Percentiles rank a stretch among this genome's conserved stretches.
phyloP scores from a whole-genome alignment of 2,329 filamentous ascomycete species.

The Rhinocladiella mackenziei region DNA sequence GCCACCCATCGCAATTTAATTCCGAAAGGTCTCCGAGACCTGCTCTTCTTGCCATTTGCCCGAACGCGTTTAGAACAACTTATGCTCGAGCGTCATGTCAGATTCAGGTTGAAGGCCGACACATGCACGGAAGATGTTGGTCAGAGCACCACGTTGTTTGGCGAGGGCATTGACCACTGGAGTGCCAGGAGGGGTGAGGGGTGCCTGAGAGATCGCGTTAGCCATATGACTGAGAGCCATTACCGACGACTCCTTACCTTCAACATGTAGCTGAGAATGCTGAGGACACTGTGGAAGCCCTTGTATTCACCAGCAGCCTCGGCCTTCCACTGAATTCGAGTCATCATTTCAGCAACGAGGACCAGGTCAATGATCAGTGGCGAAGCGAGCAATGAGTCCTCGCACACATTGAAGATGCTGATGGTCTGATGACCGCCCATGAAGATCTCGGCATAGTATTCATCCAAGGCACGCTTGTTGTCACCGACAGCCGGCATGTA shows the following conservation, averaged over 20 bases:
- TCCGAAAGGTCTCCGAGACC: conserved; percentile 11
- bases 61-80: conserved; percentile 60
- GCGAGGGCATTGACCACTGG: conserved; percentile 92
- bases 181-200: conserved; percentile 86
- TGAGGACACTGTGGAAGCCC: conserved; percentile 94
- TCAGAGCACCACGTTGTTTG: conserved; percentile 91
- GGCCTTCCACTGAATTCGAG: conserved; percentile 86
- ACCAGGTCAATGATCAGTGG: conserved; percentile 97
- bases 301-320: conserved; percentile 65
- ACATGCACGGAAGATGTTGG: conserved; percentile 98
- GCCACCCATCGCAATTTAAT: conserved; percentile 20
- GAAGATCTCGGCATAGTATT: conserved; percentile 99
- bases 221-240: neutral
- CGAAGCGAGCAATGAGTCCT: conserved; percentile 93
- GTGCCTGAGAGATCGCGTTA: conserved; percentile 57
- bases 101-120: conserved; percentile 95
- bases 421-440: conserved; percentile 98
- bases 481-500: conserved; percentile 99
- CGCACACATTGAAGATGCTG: conserved; percentile 96
- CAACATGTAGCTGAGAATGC: conserved; percentile 98
- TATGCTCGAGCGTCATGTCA: conserved; percentile 99
- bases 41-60: conserved; percentile 14
- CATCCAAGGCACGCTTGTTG: conserved; percentile 97
- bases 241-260: conserved; percentile 46
- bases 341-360: conserved; percentile 94